phyloP scores from a whole-genome alignment of 176 grass and related monocot genomes.

The Rhipidocladum racemiflorum region DNA sequence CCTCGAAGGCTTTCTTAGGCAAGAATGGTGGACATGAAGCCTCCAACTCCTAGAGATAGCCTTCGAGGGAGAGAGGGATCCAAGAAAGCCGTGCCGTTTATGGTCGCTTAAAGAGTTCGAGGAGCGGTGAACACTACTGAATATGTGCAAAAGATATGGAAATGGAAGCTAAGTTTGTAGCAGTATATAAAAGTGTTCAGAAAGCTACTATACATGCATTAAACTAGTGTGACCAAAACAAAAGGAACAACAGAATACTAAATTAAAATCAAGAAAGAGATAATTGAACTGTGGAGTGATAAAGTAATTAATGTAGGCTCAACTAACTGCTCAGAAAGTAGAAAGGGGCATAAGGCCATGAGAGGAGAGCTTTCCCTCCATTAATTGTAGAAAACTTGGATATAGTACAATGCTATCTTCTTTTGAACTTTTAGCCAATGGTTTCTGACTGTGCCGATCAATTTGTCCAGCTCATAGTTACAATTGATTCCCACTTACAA shows the following conservation, averaged over 20 bases:
- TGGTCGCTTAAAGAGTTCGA: slow-evolving; percentile 5
- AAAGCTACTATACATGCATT: slow-evolving; percentile 19
- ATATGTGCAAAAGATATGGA: background rate
- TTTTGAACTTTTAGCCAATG: slow-evolving; percentile 21
- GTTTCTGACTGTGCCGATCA: slow-evolving; percentile 17
- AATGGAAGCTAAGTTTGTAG: background rate
- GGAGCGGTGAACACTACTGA: background rate
- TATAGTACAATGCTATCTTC: background rate
- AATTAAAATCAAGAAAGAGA: slow-evolving; percentile 1
- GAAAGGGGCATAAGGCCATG: slow-evolving; percentile 2
- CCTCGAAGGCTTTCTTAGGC: slow-evolving; percentile 26
- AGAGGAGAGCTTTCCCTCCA: background rate
- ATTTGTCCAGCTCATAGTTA: background rate
- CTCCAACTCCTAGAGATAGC: slow-evolving; percentile 10
- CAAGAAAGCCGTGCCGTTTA: slow-evolving; percentile 38
- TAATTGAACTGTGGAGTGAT: background rate
- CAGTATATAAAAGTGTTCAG: slow-evolving; percentile 29
- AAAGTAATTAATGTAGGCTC: slow-evolving; percentile 10
- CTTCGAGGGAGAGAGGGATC: slow-evolving; percentile 58
- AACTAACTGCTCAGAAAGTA: slow-evolving; percentile 22
- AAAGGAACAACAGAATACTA: slow-evolving; percentile 12
- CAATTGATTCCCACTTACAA: background rate
- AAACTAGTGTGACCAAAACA: slow-evolving; percentile 27
- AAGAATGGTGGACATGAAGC: background rate
- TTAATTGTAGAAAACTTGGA: background rate